phyloP scores from a whole-genome alignment of 768 basidiomycete species.

The Clitopilus hobsonii region DNA sequence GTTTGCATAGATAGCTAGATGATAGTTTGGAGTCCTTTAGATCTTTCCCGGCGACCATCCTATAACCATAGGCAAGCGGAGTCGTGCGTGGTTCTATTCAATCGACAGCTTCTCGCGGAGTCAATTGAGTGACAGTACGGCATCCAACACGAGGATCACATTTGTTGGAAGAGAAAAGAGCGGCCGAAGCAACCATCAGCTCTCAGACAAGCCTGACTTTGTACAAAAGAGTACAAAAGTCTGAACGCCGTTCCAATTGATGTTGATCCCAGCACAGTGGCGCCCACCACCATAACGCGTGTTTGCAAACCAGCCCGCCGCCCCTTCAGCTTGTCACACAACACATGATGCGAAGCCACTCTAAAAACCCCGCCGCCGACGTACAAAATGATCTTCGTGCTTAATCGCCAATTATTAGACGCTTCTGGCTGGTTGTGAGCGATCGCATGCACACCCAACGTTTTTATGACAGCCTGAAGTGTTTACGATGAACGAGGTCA shows the following conservation, averaged over 20 bases:
- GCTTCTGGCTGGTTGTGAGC: background rate
- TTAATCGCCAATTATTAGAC: background rate
- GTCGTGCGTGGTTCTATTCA: too few species aligned
- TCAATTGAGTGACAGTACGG: background rate
- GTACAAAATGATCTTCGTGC: background rate
- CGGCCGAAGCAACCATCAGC: background rate
- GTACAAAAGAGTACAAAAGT: background rate
- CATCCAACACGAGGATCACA: background rate
- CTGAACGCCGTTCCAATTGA: background rate
- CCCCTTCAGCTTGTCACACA: background rate
- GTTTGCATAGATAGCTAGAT: background rate
- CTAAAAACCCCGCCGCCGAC: background rate
- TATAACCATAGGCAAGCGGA: too few species aligned
- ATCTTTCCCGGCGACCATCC: too few species aligned
- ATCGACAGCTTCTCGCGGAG: background rate
- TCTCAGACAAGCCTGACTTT: background rate
- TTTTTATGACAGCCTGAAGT: background rate
- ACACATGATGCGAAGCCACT: background rate
- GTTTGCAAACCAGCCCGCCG: background rate
- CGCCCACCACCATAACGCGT: background rate
- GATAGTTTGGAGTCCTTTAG: background rate
- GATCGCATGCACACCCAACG: background rate
- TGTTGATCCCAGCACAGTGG: too few species aligned
- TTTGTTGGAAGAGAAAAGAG: too few species aligned
- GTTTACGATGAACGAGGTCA: background rate